A percentile compares a stretch with the other conserved stretches of the same genome.
phyloP scores from a whole-genome alignment of 345 rosid species.

The Hibiscus syriacus region DNA sequence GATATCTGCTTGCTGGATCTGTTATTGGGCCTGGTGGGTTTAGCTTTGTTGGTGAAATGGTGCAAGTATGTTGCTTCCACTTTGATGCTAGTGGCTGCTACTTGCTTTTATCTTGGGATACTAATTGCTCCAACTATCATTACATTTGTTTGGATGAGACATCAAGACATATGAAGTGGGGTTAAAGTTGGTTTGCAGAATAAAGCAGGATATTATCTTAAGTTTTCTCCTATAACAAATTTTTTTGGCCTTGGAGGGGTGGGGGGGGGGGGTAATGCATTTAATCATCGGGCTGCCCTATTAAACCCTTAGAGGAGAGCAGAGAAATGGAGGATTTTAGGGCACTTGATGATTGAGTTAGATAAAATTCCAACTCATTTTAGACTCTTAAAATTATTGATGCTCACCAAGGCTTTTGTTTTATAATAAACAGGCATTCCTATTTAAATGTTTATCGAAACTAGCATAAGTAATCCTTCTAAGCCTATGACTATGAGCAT shows the following conservation, averaged over 20 bases:
- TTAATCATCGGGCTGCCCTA: background rate
- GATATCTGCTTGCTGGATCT: slow-evolving; percentile 89
- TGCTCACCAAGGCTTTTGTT: background rate
- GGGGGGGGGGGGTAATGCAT: background rate
- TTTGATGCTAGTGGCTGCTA: slow-evolving; percentile 9
- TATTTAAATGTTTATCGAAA: background rate
- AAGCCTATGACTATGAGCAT: background rate
- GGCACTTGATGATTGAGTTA: background rate
- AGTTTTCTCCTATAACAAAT: background rate
- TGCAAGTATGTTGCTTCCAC: slow-evolving; percentile 61
- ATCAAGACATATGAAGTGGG: background rate
- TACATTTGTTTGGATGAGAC: background rate
- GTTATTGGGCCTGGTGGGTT: slow-evolving; percentile 94
- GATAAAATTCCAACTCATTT: slow-evolving; percentile 1
- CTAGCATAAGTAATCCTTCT: background rate
- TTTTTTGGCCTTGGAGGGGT: background rate
- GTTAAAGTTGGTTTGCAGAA: background rate
- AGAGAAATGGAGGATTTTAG: background rate
- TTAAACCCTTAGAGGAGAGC: background rate
- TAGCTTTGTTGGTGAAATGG: slow-evolving; percentile 93
- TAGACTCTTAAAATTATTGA: background rate
- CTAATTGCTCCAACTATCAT: background rate
- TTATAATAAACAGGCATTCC: background rate
- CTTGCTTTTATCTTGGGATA: background rate
- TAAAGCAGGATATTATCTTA: background rate